phyloP scores from a whole-genome alignment of 345 rosid genomes.

The Euphorbia pulcherrima region DNA sequence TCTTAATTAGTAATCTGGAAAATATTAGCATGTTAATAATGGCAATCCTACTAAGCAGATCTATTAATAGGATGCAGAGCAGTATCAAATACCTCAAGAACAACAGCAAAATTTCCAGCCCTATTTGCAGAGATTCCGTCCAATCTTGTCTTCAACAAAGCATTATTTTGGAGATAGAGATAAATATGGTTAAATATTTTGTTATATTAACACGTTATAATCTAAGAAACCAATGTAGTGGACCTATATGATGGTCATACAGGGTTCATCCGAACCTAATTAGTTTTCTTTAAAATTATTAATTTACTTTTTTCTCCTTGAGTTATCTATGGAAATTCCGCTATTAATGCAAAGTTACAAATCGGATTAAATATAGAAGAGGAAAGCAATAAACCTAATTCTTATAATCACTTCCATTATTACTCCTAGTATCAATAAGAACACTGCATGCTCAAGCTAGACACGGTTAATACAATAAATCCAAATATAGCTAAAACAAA shows the following conservation, averaged over 20 bases:
- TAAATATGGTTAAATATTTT: background rate
- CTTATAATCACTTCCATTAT: no score
- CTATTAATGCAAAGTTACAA: background rate
- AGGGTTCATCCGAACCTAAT: background rate
- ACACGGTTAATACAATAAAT: no score
- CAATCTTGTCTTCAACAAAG: slow-evolving; percentile 56
- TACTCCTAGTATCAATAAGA: no score
- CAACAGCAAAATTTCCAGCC: slow-evolving; percentile 63
- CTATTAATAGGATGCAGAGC: background rate
- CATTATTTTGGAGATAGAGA: background rate
- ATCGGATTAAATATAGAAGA: no score
- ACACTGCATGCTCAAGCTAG: no score
- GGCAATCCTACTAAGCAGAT: background rate
- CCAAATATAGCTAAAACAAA: no score
- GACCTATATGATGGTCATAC: background rate
- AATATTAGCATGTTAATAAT: background rate
- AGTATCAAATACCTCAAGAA: slow-evolving; percentile 56
- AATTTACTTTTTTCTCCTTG: background rate
- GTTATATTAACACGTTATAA: background rate
- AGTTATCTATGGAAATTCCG: background rate
- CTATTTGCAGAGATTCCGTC: slow-evolving; percentile 56
- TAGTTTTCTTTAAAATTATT: background rate
- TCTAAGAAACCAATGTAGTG: background rate
- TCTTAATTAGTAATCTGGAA: slow-evolving; percentile 7
- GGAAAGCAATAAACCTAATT: no score